Conservation (phyloP, 805 yeast species). For the Saccharomycopsis malanga region DNA sequence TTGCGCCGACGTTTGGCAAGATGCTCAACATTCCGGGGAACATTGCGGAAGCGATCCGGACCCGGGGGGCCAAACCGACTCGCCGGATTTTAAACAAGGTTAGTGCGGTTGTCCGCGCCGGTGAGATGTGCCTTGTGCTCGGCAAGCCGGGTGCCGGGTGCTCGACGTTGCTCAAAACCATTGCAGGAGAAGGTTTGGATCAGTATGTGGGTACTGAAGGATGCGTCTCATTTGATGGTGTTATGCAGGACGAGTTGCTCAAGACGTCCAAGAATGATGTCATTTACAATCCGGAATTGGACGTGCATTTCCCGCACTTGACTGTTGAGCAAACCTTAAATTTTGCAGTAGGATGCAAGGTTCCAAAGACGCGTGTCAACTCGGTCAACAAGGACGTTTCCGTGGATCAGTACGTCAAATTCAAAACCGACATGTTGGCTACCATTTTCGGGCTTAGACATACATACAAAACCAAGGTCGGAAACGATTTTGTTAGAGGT, state of each 20-base stretch:
- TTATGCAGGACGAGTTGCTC: conserved; percentile 42
- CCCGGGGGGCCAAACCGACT: conserved; percentile 27
- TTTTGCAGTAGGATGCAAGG: conserved; percentile 43
- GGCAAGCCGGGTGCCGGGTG: conserved; percentile 64
- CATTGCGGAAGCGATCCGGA: conserved; percentile 5
- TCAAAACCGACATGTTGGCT: conserved; percentile 34
- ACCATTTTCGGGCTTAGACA: conserved; percentile 52
- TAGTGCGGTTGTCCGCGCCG: conserved; percentile 39
- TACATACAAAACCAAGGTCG: conserved; percentile 53
- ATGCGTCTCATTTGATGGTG: conserved; percentile 42
- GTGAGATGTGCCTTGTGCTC: conserved; percentile 46
- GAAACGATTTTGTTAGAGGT: conserved; percentile 58
- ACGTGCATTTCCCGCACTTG: conserved; percentile 44
- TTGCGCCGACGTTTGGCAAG: conserved; percentile 38
- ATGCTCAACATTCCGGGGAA: conserved; percentile 18
- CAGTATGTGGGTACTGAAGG: conserved; percentile 32
- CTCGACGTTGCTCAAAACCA: conserved; percentile 43
- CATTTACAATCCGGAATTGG: conserved; percentile 46
- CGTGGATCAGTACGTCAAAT: conserved; percentile 33
- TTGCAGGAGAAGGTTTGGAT: conserved; percentile 40
- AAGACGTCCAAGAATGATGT: conserved; percentile 40
- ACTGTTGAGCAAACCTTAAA: conserved; percentile 46
- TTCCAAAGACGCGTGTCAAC: conserved; percentile 40
- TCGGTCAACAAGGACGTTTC: conserved; percentile 35
- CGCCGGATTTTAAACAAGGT: conserved; percentile 35